These are phyloP conservation scores for Filobasidium uniguttulatum DNA, from an alignment of 1,284 basidiomycete genomes.

Conservation along the genomic window DNA sequence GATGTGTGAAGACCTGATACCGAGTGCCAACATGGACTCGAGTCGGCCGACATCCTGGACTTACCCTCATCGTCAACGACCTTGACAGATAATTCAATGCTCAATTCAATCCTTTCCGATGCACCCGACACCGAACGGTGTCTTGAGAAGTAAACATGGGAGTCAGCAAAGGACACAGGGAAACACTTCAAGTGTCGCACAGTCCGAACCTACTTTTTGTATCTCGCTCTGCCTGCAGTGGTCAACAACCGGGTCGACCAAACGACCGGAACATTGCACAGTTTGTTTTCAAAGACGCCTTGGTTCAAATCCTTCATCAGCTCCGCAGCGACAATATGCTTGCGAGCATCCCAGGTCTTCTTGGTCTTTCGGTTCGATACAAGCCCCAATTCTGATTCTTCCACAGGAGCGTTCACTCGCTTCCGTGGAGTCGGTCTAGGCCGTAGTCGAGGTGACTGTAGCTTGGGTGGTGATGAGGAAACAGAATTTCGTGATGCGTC, in stretches of 20 bases:
- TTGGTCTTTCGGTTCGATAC: slow-evolving; percentile 1
- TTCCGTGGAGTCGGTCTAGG: slow-evolving; percentile 3
- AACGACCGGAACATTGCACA: slow-evolving; percentile 18
- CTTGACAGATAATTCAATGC: slow-evolving; percentile 12
- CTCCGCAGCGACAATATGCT: slow-evolving; percentile 21
- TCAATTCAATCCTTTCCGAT: slow-evolving; percentile 1
- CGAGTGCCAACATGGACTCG: not conserved
- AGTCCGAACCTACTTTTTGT: slow-evolving; percentile 17
- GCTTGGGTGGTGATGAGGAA: not conserved
- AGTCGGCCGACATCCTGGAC: not conserved
- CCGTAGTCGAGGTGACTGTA: slow-evolving; percentile 2
- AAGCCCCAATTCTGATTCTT: no score
- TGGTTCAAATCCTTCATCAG: slow-evolving; percentile 21
- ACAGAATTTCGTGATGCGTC: not conserved
- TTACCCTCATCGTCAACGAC: slow-evolving; percentile 14
- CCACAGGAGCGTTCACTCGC: slow-evolving; percentile 6
- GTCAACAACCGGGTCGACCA: slow-evolving; percentile 32
- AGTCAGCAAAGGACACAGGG: not conserved
- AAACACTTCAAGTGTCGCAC: no score
- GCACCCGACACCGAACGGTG: slow-evolving; percentile 22
- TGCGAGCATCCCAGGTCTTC: slow-evolving; percentile 20
- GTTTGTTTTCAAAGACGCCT: not conserved
- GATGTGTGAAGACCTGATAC: no score
- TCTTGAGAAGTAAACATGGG: slow-evolving; percentile 5
- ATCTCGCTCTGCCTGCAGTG: slow-evolving; percentile 29